Evolutionary conservation across 495 filamentous ascomycete species (phyloP).

Genomic region (Sporormia fimetaria): DNA sequence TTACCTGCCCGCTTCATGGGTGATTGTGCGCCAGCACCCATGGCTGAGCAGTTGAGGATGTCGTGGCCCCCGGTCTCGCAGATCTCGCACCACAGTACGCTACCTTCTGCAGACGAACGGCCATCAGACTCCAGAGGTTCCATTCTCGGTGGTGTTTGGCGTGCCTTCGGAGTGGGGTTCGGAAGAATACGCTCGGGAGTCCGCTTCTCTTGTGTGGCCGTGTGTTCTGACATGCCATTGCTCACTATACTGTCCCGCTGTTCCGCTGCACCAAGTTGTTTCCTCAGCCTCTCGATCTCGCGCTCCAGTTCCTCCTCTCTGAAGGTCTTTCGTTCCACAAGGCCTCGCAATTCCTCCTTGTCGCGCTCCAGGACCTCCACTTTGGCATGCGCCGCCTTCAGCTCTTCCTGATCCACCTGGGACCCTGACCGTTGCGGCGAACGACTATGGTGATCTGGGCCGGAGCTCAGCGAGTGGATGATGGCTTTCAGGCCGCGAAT

Average conservation of each 20-base stretch:
- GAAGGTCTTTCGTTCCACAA: constrained; percentile 55
- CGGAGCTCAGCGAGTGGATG: constrained; percentile 79
- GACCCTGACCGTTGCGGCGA: constrained; percentile 22
- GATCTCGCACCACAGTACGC: constrained; percentile 84
- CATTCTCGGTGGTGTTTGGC: constrained; percentile 20
- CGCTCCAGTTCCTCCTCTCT: constrained; percentile 87
- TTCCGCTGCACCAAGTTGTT: constrained; percentile 10
- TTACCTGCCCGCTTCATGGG: constrained; percentile 31
- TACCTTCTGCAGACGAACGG: constrained; percentile 60
- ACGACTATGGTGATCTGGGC: constrained; percentile 34
- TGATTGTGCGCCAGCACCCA: constrained; percentile 15
- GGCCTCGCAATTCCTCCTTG: constrained; percentile 58
- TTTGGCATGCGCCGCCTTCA: constrained; percentile 44
- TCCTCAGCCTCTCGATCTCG: constrained; percentile 58
- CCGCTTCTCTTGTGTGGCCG: constrained; percentile 34
- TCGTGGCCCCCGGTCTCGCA: constrained; percentile 91
- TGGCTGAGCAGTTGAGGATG: constrained; percentile 69
- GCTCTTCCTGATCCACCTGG: constrained; percentile 38
- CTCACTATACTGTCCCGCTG: constrained; percentile 42
- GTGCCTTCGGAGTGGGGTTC: constrained; percentile 49
- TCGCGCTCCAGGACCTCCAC: constrained; percentile 62
- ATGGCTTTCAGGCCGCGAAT: constrained; percentile 95
- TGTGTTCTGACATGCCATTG: constrained; percentile 33
- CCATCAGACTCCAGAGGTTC: constrained; percentile 58
- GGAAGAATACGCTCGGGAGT: too few species aligned